Conservation (phyloP, 2,329 filamentous ascomycete species). For the Cadophora sp. region DNA sequence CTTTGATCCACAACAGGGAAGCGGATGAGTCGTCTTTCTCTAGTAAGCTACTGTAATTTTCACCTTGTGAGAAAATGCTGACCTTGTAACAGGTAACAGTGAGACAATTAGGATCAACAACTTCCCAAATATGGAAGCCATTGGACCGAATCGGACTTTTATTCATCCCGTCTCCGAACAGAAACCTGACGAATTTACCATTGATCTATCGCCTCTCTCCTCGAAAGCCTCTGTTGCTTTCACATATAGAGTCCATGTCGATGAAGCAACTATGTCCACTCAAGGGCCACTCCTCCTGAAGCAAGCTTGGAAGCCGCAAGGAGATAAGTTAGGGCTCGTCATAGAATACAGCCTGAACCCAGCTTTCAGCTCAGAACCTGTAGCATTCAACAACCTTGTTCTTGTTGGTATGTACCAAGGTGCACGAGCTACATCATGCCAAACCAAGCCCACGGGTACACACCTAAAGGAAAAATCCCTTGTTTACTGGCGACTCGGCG, state of each 20-base stretch:
- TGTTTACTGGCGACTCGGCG: constrained; percentile 81
- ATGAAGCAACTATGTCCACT: constrained; percentile 59
- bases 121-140: constrained; percentile 85
- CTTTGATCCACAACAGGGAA: constrained; percentile 76
- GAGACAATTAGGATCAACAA: constrained; percentile 86
- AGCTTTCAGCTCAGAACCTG: constrained; percentile 50
- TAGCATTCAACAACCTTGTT: constrained; percentile 76
- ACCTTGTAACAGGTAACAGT: constrained; percentile 49
- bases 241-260: constrained; percentile 86
- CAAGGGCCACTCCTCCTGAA: constrained; percentile 68
- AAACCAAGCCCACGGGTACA: constrained; percentile 81
- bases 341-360: constrained; percentile 87
- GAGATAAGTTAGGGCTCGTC: constrained; percentile 85
- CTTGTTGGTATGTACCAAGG: constrained; percentile 76
- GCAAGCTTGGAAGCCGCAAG: constrained; percentile 78
- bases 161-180: constrained; percentile 71
- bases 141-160: constrained; percentile 93
- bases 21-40: constrained; percentile 49
- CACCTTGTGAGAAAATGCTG: constrained; percentile 30
- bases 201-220: constrained; percentile 75
- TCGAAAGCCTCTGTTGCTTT: constrained; percentile 80
- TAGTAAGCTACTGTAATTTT: constrained; percentile 46
- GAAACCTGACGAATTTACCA: constrained; percentile 78
- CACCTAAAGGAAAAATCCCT: constrained; percentile 79
- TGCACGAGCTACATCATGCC: constrained; percentile 67